Conservation (phyloP, 2,329 filamentous ascomycete genomes). For the Neopestalotiopsis sp. region DNA sequence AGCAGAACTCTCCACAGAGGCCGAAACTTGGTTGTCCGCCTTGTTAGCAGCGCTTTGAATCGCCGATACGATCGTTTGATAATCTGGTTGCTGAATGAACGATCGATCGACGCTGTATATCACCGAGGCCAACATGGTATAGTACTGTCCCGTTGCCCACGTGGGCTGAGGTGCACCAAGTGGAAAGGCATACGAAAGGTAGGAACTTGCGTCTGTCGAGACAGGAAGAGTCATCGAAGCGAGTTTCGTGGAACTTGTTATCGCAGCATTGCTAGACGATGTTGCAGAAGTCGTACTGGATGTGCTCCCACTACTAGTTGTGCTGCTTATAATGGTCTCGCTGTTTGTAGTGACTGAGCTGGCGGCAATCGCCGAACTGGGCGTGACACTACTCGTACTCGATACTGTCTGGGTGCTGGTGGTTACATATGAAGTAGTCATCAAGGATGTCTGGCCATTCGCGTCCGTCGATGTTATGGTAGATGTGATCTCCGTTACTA, state of each 20-base stretch:
- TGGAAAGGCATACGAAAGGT: conserved; percentile 20
- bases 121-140: conserved; percentile 24
- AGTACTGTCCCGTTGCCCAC: conserved; percentile 27
- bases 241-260: conserved; percentile 9
- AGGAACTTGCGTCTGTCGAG: conserved; percentile 18
- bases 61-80: conserved; percentile 24
- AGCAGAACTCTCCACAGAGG: conserved; percentile 21
- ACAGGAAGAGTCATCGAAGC: conserved; percentile 9
- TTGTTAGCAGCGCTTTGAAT: conserved; percentile 25
- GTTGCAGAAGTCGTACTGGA: background rate
- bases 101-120: conserved; percentile 27
- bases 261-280: conserved; percentile 27
- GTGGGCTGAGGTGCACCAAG: conserved; percentile 21
- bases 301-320: background rate
- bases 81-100: conserved; percentile 24
- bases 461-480: background rate
- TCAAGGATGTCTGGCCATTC: background rate
- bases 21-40: conserved; percentile 20
- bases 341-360: background rate
- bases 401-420: background rate
- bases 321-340: background rate
- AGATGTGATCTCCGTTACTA: background rate
- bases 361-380: background rate
- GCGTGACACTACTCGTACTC: background rate
- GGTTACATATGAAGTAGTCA: background rate